Base-by-base conservation (phyloP, 345 rosid genomes). In the Eucalyptus polybractea region DNA sequence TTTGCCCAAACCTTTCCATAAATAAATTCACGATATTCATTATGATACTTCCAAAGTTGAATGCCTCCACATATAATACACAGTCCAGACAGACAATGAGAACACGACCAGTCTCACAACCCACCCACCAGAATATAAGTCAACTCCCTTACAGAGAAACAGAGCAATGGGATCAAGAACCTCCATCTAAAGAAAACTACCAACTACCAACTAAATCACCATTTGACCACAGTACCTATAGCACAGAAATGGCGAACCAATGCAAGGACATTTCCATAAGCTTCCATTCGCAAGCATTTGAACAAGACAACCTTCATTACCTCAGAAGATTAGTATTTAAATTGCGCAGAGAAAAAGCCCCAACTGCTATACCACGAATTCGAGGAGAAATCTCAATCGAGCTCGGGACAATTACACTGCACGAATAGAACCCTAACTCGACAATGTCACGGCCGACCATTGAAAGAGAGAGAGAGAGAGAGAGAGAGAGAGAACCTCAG, bases 401-500 rank as follows among this genome's bases (percentile, higher is more conserved):
- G 85, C 85, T 40, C 27, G 85, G 85, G 27, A 4, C 15, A 12
- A 76, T 76, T 40, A 40, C 13, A 76, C 27, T 4, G 85, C 29
- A 6, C 40, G 47, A 40, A 76, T 21, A 76, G 17, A 87, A 44
- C 67, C 88, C 88, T 87, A 87, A 54, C 29, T 87, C 50, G 65
- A 50, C 67, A 54, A 87, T 25, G 69, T 76, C 85, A 13, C 47
- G 29, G 24, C 85, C 85, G 27, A 40, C 5, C 83, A 76, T 10
- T 10, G 5, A 37, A 29, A 40, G 29, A 37, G 47, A 40, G 29
- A 69, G 29, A 69, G 25, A 10, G 24, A 42, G 33, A 87, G 17
- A 37, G 50, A 7, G 80, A 37, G 47, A 10, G 72, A 37, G 83
- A 16, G 86, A 85, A 95, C 97, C 95, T 96, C 97, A 91, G 98